Evolutionary conservation across 352 stramenopile genomes (phyloP), one percentile per base, ranked within the genome.

Genomic region (Pseudoperonospora humuli): DNA sequence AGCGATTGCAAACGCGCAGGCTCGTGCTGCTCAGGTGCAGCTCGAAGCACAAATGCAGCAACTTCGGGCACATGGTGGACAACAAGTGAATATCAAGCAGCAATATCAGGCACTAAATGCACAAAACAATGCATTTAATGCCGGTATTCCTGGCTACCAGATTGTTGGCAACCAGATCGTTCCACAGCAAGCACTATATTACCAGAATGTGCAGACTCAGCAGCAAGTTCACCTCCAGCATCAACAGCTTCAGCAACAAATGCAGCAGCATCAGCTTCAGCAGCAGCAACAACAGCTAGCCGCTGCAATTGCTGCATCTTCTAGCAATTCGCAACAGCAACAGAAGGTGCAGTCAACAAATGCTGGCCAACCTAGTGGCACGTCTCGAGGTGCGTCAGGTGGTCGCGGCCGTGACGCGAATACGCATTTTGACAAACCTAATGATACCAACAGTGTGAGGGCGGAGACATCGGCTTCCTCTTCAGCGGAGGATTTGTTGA

Each of bases 121-220:
- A 10, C 42, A 67, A 17, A 64, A 57, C 41, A 70, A 54, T 15
- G 50, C 69, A 18, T 89, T 75, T 26, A 74, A 59, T 33, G 45
- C 60, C 13, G 57, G 61, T 17, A 63, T 86, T 5, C 56, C 69
- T 32, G 69, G 71, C 13, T 86, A 84, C 27, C 72, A 86, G 45
- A 39, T 86, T 14, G 68, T 84, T 0, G 68, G 66, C 15, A 84
- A 82, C 41, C 75, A 84, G 39, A 57, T 84, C 8, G 42, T 81
- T 7, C 67, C 69, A 24, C 64, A 75, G 23, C 75, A 84, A 32
- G 57, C 64, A 11, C 25, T 84, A 14, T 84, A 84, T 25, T 86
- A 84, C 49, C 71, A 75, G 15, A 58, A 29, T 14, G 11, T 37
- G 2, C 58, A 78, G 43, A 53, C 58, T 13, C 67, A 78, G 50